A percentile compares a stretch with the other conserved stretches of the same genome.
phyloP scores from a whole-genome alignment of 73 alveolate species.

The Stentor roeselii region DNA sequence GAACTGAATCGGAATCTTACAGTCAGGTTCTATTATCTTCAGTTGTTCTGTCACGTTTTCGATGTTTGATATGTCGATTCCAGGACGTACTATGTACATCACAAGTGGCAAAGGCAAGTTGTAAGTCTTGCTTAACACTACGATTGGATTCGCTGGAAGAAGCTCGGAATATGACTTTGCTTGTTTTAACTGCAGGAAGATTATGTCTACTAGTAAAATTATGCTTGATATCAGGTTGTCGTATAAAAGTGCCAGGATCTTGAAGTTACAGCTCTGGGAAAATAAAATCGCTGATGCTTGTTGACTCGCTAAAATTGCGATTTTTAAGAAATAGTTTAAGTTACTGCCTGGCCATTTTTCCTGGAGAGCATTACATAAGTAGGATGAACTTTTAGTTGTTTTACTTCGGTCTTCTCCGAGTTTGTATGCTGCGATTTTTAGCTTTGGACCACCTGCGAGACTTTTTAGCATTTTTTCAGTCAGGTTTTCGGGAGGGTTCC shows the following conservation, averaged over 20 bases:
- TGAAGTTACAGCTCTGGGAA: constrained; percentile 33
- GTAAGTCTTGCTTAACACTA: constrained; percentile 30
- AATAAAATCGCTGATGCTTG: constrained; percentile 39
- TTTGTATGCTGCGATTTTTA: constrained; percentile 42
- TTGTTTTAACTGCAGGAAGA: constrained; percentile 46
- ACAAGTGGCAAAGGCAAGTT: constrained; percentile 47
- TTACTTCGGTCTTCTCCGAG: constrained; percentile 33
- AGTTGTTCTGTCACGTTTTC: constrained; percentile 1
- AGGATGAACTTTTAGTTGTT: constrained; percentile 40
- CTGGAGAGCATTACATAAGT: constrained; percentile 33
- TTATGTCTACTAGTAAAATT: constrained; percentile 20
- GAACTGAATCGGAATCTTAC: neutral
- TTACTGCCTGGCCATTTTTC: constrained; percentile 17
- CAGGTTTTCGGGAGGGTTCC: constrained; percentile 57
- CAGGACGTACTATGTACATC: constrained; percentile 52
- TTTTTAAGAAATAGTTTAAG: neutral
- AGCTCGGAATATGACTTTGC: constrained; percentile 40
- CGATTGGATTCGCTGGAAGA: constrained; percentile 46
- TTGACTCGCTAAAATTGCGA: constrained; percentile 44
- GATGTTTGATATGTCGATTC: constrained; percentile 29
- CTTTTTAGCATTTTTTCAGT: constrained; percentile 40
- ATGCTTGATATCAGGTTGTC: constrained; percentile 38
- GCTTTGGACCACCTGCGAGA: constrained; percentile 58
- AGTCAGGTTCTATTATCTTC: neutral
- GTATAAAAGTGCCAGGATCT: constrained; percentile 38